Base-by-base conservation (phyloP, 495 filamentous ascomycete genomes). In the Aspergillus cavernicola region DNA sequence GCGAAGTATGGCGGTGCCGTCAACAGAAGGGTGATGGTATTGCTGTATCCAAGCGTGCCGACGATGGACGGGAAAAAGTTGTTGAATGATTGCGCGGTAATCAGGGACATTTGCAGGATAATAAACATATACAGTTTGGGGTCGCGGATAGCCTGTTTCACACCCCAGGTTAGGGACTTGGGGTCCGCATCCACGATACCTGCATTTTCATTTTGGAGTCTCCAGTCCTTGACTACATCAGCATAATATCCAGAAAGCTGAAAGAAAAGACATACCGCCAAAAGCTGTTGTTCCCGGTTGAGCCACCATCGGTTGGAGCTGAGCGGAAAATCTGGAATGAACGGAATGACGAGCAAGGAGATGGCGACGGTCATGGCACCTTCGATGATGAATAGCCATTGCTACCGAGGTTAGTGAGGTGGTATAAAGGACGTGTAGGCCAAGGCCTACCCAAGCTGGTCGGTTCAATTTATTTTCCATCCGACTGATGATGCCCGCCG, bases 1-100 rank as follows among this genome's bases (percentile, higher is more conserved):
- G 69, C 59, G 6, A 70, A 56, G 37, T 67, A 67, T 3, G 64
- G 59, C 3, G 66, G 64, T 0, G 65, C 62, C 4, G 62, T 67
- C 12, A 69, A 57, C 12, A 67, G 48, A 20, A 66, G 53, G 3
- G 66, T 67, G 9, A 58, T 46, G 11, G 57, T 63, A 19, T 59
- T 64, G 35, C 39, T 57, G 48, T 61, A 67, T 4, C 65, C 66
- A 2, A 70, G 62, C 0, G 64, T 67, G 35, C 66, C 56, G 16
- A 67, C 61, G 39, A 69, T 66, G 4, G 62, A 59, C 56, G 57
- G 61, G 47, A 60, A 60, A 33, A 63, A 60, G 44, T 53, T 62
- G 28, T 57, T 62, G 57, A 52, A 63, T 35, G 57, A 65, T 45
- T 58, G 66, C 18, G 62, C 63, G 2, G 60, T 55, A 13, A 66